phyloP scores from a whole-genome alignment of 306 rosid species.

The Casuarina cunninghamiana region DNA sequence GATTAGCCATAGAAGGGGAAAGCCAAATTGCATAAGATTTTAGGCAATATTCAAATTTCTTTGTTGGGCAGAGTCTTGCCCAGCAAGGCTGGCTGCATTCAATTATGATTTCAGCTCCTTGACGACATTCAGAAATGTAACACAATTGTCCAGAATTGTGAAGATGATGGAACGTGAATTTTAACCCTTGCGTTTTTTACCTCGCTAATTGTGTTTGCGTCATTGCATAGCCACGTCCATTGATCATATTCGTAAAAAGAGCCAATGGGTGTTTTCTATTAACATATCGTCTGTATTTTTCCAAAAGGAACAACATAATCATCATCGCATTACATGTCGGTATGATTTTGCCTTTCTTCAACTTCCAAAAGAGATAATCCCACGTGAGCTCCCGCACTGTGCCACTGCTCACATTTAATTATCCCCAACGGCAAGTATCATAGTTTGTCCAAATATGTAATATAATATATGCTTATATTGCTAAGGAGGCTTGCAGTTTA shows the following conservation, averaged over 20 bases:
- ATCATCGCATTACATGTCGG: not conserved
- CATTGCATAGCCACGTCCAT: not conserved
- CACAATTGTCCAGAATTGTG: no score
- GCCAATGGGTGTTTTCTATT: not conserved
- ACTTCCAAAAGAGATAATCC: not conserved
- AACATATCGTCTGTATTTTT: not conserved
- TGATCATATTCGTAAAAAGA: not conserved
- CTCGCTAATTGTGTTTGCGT: no score
- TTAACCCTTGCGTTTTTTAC: no score
- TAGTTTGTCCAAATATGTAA: not conserved
- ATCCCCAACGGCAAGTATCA: not conserved
- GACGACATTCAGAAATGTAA: no score
- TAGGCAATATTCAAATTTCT: no score
- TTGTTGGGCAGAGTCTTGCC: no score
- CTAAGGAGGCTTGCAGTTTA: not conserved
- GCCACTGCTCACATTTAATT: no score
- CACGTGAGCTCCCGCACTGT: not conserved
- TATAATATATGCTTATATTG: not conserved
- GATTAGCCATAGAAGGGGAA: not conserved
- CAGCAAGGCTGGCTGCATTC: no score
- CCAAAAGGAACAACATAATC: not conserved
- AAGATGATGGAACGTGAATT: no score
- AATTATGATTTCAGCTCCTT: no score
- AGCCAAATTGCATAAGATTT: not conserved
- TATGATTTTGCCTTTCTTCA: not conserved